Base-by-base conservation (phyloP, 768 basidiomycete species). In the Boletus huronensis region DNA sequence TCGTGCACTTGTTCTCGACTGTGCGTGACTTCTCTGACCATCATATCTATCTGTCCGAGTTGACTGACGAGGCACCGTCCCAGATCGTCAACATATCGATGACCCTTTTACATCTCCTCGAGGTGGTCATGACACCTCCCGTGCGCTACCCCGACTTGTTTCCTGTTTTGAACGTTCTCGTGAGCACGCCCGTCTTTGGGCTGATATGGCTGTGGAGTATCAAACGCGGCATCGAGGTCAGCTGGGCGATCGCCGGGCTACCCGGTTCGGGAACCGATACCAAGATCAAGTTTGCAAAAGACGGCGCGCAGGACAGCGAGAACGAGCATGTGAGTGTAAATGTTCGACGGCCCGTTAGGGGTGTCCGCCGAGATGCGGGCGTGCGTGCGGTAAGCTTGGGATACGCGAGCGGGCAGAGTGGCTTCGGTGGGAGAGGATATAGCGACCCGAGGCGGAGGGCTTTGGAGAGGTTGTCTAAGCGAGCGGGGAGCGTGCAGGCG, bases 141-240 rank as follows among this genome's bases (percentile, higher is more conserved):
- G 62, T 79, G 6, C 84, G 87, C 55, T 89, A 92, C 59, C 95
- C 92, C 0, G 92, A 96, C 69, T 70, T 97, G 38, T 97, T 82
- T 67, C 74, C 88, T 0, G 92, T 95, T 1, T 74, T 93, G 36
- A 98, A 97, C 68, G 84, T 93, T 3, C 79, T 93, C 16, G 65
- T 94, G 42, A 84, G 86, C 64, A 88, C 87, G 2, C 87, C 84
- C 1, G 83, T 96, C 17, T 96, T 98, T 66, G 80, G 76, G 7
- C 68, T 91, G 28, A 77, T 82, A n/a, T 98, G 90, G 90, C 64
- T 93, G 16, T 97, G 93, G 93, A 90, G 89, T 47, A 83, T 93
- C 68, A 87, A 85, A 59, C 85, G 88, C 44, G 81, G 88, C 21
- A 66, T 93, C 23, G 85, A 95, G 63, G 85, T 85, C 35, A 76